Percentiles rank a stretch among this genome's conserved stretches.
phyloP scores from a whole-genome alignment of 352 stramenopile genomes.

The Pythium periplocum region DNA sequence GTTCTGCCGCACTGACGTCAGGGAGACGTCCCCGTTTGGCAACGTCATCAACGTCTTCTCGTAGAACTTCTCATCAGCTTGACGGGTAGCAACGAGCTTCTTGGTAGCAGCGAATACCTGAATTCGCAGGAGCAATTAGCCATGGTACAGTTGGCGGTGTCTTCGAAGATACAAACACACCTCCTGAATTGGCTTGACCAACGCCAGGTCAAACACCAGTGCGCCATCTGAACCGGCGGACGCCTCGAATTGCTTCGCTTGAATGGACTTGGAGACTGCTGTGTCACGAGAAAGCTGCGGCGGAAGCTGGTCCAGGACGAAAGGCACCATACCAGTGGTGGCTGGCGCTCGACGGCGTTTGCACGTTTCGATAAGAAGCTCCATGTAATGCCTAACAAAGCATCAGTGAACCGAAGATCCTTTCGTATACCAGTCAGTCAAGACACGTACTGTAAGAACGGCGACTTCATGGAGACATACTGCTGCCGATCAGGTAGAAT shows the following conservation, averaged over 20 bases:
- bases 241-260: constrained; percentile 87
- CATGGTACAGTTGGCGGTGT: neutral
- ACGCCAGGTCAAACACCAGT: constrained; percentile 90
- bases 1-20: constrained; percentile 77
- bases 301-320: constrained; percentile 91
- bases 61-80: constrained; percentile 28
- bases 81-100: neutral
- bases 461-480: constrained; percentile 64
- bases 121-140: neutral
- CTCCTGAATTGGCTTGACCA: constrained; percentile 68
- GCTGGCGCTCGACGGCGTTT: constrained; percentile 90
- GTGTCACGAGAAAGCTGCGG: constrained; percentile 42
- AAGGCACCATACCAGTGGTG: constrained; percentile 95
- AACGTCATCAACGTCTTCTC: constrained; percentile 46
- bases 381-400: constrained; percentile 77
- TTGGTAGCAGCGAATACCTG: neutral
- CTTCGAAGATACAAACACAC: constrained; percentile 5
- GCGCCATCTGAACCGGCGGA: constrained; percentile 90
- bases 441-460: constrained; percentile 40
- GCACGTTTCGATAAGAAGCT: constrained; percentile 91
- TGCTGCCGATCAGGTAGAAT: constrained; percentile 90
- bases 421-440: neutral
- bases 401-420: constrained; percentile 3
- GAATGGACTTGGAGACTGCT: constrained; percentile 71
- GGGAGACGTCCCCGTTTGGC: constrained; percentile 61